These are phyloP conservation scores for Phytomonas sp. DNA, from an alignment of 208 protist species.

Conservation along the genomic window DNA sequence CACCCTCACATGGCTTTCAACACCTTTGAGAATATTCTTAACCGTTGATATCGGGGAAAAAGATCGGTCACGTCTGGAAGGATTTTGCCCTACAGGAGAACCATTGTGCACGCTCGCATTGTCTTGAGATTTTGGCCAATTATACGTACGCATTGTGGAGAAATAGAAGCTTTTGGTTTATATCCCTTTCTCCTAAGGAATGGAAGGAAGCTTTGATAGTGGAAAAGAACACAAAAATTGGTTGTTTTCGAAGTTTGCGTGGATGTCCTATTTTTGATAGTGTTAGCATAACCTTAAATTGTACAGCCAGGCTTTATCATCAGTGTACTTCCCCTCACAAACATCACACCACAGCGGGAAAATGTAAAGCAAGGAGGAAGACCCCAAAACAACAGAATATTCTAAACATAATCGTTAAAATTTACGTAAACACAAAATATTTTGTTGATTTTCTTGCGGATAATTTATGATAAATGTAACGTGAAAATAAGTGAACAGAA, in stretches of 20 bases:
- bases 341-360: not conserved
- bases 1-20: slow-evolving; percentile 75
- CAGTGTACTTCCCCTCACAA: not conserved
- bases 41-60: slow-evolving; percentile 4
- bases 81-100: not conserved
- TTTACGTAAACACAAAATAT: not conserved
- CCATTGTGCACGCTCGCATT: slow-evolving; percentile 2
- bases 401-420: not conserved
- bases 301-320: not conserved
- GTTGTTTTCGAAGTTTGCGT: not conserved
- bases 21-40: slow-evolving; percentile 73
- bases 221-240: not conserved
- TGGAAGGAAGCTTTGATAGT: slow-evolving; percentile 3
- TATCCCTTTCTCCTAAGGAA: slow-evolving; percentile 8
- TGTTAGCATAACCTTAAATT: not conserved
- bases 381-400: not conserved
- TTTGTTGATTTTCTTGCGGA: too few species aligned
- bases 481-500: not conserved
- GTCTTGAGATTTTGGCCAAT: slow-evolving; percentile 8
- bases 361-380: not conserved
- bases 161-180: not conserved
- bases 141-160: not conserved
- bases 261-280: not conserved
- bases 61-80: not conserved
- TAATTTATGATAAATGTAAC: too few species aligned